A percentile compares a stretch with the other conserved stretches of the same genome.
phyloP scores from a whole-genome alignment of 2,329 filamentous ascomycete genomes.

The Ophiosphaerella narmari region DNA sequence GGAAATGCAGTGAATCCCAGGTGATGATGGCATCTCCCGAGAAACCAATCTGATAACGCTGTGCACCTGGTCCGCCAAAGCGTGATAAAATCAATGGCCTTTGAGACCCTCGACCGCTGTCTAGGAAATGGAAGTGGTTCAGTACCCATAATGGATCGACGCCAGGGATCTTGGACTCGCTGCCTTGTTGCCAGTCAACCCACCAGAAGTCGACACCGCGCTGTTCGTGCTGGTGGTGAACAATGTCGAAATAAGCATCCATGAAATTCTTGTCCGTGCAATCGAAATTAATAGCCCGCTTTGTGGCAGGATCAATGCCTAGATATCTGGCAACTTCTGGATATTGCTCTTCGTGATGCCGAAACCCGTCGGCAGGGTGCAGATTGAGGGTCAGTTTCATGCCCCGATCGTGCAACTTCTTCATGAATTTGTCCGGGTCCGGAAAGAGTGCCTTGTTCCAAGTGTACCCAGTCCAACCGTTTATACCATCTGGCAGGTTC shows the following conservation, averaged over 20 bases:
- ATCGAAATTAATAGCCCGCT: slow-evolving; percentile 62
- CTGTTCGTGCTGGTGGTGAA: slow-evolving; percentile 61
- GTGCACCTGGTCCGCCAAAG: slow-evolving; percentile 66
- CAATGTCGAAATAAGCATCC: slow-evolving; percentile 62
- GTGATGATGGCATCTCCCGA: slow-evolving; percentile 65
- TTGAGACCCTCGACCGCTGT: slow-evolving; percentile 52
- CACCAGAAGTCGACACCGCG: slow-evolving; percentile 68
- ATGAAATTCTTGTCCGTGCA: slow-evolving; percentile 59
- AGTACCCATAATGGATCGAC: slow-evolving; percentile 68
- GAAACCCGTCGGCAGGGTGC: slow-evolving; percentile 64
- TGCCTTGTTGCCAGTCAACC: slow-evolving; percentile 71
- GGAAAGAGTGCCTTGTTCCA: slow-evolving; percentile 66
- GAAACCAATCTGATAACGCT: slow-evolving; percentile 68
- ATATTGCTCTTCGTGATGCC: slow-evolving; percentile 62
- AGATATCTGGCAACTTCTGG: slow-evolving; percentile 58
- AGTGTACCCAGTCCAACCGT: slow-evolving; percentile 66
- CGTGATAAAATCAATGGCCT: slow-evolving; percentile 63
- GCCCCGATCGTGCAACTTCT: slow-evolving; percentile 56
- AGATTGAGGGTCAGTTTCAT: slow-evolving; percentile 65
- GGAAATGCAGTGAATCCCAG: slow-evolving; percentile 65
- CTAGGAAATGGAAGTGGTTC: slow-evolving; percentile 68
- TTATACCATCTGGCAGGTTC: slow-evolving; percentile 38
- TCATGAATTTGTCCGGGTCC: slow-evolving; percentile 58
- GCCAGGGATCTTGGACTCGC: slow-evolving; percentile 58
- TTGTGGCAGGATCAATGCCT: slow-evolving; percentile 55